Percentiles rank a stretch among this genome's conserved stretches.
Evolutionary conservation across 768 basidiomycete species (phyloP).

Genomic region (Tubosaeta sp.): DNA sequence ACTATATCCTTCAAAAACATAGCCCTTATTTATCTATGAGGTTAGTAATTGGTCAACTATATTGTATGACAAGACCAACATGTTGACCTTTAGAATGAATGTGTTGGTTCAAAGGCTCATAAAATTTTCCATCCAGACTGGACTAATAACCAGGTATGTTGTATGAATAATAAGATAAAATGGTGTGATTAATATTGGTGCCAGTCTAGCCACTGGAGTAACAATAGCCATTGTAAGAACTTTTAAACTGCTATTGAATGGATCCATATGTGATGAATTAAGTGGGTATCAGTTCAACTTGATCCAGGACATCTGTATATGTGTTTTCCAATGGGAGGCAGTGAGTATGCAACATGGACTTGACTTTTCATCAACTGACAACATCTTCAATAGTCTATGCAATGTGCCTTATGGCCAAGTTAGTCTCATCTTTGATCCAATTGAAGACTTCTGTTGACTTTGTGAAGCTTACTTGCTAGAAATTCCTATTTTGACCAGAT

Average conservation of each 20-base stretch:
- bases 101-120: conserved; percentile 13
- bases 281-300: conserved; percentile 21
- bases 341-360: conserved; percentile 9
- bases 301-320: conserved; percentile 17
- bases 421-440: neutral
- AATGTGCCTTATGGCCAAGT: conserved; percentile 28
- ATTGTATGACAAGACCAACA: neutral
- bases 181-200: neutral
- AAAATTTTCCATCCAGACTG: conserved; percentile 25
- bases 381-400: conserved; percentile 21
- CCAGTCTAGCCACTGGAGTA: conserved; percentile 15
- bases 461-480: conserved; percentile 23
- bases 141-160: conserved; percentile 21
- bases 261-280: neutral
- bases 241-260: neutral
- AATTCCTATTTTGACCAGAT: conserved; percentile 21
- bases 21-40: conserved; percentile 3
- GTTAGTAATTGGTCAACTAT: conserved; percentile 6
- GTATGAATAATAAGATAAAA: neutral
- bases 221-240: conserved; percentile 17
- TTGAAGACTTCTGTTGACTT: no score
- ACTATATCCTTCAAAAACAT: conserved; percentile 9
- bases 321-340: conserved; percentile 22
- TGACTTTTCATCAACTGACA: neutral
- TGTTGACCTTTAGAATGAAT: conserved; percentile 4